Evolutionary conservation across 1,139 yeast genomes (phyloP).

Genomic region (Blastobotrys apis): DNA sequence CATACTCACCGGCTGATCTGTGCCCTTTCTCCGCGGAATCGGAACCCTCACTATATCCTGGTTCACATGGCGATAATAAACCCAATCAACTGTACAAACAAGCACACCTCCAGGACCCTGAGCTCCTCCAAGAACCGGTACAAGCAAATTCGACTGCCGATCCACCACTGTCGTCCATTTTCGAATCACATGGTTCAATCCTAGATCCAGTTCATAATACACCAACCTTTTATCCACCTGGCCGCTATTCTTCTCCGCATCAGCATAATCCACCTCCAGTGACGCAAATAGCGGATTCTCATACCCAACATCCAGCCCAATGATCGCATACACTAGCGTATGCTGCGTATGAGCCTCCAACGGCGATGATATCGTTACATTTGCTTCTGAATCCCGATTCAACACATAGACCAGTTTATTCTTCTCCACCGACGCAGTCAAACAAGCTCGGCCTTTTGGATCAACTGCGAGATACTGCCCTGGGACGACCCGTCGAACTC

Average conservation of each 20-base stretch:
- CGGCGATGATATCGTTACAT: constrained; percentile 62
- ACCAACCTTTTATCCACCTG: constrained; percentile 41
- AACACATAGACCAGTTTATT: constrained; percentile 63
- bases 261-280: constrained; percentile 58
- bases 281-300: constrained; percentile 84
- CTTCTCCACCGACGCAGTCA: constrained; percentile 69
- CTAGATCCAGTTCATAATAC: constrained; percentile 80
- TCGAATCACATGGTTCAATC: constrained; percentile 69
- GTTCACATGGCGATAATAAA: constrained; percentile 43
- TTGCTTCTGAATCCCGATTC: constrained; percentile 45
- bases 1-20: constrained; percentile 34
- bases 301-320: constrained; percentile 67
- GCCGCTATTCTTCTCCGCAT: constrained; percentile 23
- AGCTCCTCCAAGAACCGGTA: constrained; percentile 48
- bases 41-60: constrained; percentile 40
- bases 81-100: constrained; percentile 45
- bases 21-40: constrained; percentile 45
- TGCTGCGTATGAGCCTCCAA: constrained; percentile 58
- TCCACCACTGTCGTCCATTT: constrained; percentile 44
- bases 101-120: constrained; percentile 62
- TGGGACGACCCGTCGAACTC: constrained; percentile 69
- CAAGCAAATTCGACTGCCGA: constrained; percentile 41
- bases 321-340: constrained; percentile 50
- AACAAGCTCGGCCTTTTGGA: constrained; percentile 64
- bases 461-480: constrained; percentile 75